phyloP scores from a whole-genome alignment of 108 stramenopile species.

The Mayamaea pseudoterrestris region DNA sequence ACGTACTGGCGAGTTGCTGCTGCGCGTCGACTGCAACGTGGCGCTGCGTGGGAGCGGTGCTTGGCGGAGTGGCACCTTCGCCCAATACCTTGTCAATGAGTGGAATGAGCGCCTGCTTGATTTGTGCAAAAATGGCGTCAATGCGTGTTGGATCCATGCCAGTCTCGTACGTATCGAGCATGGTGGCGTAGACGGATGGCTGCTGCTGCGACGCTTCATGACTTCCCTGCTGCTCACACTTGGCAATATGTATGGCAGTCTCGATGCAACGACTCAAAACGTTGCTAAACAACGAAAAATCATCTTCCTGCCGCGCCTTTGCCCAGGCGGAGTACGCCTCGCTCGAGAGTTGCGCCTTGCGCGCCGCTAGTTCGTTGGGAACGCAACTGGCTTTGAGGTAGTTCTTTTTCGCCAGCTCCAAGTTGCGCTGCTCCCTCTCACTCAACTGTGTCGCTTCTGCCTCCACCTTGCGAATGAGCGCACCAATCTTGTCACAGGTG shows the following conservation, averaged over 20 bases:
- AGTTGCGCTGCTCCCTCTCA: slow-evolving; percentile 13
- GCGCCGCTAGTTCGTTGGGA: slow-evolving; percentile 38
- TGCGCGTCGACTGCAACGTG: slow-evolving; percentile 44
- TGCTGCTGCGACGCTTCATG: background rate
- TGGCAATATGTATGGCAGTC: slow-evolving; percentile 39
- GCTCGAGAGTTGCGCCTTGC: slow-evolving; percentile 40
- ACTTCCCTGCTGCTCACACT: slow-evolving; percentile 19
- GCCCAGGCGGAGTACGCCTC: slow-evolving; percentile 57
- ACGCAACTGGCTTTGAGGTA: slow-evolving; percentile 38
- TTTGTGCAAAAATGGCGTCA: slow-evolving; percentile 60
- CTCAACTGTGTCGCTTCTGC: slow-evolving; percentile 1
- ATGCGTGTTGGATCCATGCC: slow-evolving; percentile 67
- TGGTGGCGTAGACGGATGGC: slow-evolving; percentile 9
- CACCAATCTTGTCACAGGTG: slow-evolving; percentile 32
- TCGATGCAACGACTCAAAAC: slow-evolving; percentile 51
- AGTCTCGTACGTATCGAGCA: slow-evolving; percentile 46
- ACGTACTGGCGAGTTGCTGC: slow-evolving; percentile 31
- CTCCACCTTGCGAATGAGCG: slow-evolving; percentile 18
- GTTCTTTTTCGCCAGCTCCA: slow-evolving; percentile 31
- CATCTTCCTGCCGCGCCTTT: slow-evolving; percentile 38
- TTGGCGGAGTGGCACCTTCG: slow-evolving; percentile 11
- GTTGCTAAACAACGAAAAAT: slow-evolving; percentile 43
- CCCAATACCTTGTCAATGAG: slow-evolving; percentile 48
- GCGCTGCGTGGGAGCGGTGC: slow-evolving; percentile 14
- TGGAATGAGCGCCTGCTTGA: slow-evolving; percentile 57